Base-by-base conservation (phyloP, 129 eudicot species). In the Tanacetum coccineum region DNA sequence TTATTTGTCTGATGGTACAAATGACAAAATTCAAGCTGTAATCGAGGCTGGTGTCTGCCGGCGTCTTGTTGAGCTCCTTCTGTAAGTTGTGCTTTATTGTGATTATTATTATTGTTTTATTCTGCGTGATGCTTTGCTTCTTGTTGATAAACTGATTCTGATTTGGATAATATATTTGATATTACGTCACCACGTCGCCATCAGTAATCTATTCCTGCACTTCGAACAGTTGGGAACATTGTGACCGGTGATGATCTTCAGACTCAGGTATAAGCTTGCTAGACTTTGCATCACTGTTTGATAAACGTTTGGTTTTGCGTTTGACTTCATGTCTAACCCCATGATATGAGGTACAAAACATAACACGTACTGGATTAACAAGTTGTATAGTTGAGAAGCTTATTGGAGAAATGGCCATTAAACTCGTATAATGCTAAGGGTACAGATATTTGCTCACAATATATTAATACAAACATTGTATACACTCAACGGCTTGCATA, bases 181-280 rank as follows among this genome's bases (percentile, higher is more conserved):
- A 42, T 78, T 74, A 15, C 84, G 97, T 64, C 97, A 91, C 49
- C 97, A n/a, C 95, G 0, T 87, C 95, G 72, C 92, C 95, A n/a
- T 80, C 93, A 0, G 93, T 87, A 73, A 86, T 91, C 53, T n/a
- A 85, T 87, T 71, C 90, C 97, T 66, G 93, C 97, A 9, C 95
- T 91, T 53, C 90, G 97, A 50, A 85, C 97, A n/a, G 93, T 91
- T 59, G 97, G 97, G 40, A 91, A 91, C 76, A 87, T 91, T 76
- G 97, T 85, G 47, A 85, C 97, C 4, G 97, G 97, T 55, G 96
- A 87, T 81, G 95, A 91, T 81, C 57, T 60, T 64, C 97, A 91
- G 66, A 91, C 95, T 65, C 97, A 90, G 97, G 97, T 89, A 80
- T 25, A 54, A 62, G 56, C 28, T 60, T 57, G 63, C 46, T 32